These are phyloP conservation scores for Psilocybe cubensis DNA, from an alignment of 768 basidiomycete species.

Conservation along the genomic window DNA sequence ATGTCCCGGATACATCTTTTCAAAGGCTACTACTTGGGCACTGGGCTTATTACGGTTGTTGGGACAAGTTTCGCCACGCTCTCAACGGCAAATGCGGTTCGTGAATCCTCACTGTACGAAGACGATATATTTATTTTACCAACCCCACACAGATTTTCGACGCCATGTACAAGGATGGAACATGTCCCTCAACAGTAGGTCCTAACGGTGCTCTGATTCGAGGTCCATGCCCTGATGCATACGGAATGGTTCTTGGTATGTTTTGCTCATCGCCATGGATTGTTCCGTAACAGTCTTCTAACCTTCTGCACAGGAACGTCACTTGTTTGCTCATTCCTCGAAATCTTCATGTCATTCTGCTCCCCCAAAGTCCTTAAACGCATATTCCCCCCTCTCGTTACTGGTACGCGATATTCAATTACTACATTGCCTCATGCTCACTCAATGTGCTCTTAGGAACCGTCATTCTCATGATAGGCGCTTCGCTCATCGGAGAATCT, in stretches of 20 bases:
- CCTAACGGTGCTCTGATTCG: slow-evolving; percentile 64
- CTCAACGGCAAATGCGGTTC: slow-evolving; percentile 69
- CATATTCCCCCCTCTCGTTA: slow-evolving; percentile 82
- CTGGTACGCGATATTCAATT: slow-evolving; percentile 43
- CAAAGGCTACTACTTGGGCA: slow-evolving; percentile 69
- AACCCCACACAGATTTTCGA: slow-evolving; percentile 60
- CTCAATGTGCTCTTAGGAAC: slow-evolving; percentile 52
- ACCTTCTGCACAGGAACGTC: slow-evolving; percentile 57
- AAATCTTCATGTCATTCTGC: slow-evolving; percentile 81
- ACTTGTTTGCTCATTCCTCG: slow-evolving; percentile 76
- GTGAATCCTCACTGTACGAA: slow-evolving; percentile 22
- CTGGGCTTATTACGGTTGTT: slow-evolving; percentile 82
- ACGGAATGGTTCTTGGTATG: slow-evolving; percentile 74
- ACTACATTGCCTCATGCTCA: neutral
- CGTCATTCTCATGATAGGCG: slow-evolving; percentile 81
- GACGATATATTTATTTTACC: neutral
- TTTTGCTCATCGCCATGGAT: neutral
- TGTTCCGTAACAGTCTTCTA: neutral
- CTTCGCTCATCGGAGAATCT: slow-evolving; percentile 72
- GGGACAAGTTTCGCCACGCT: slow-evolving; percentile 83
- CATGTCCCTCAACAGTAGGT: slow-evolving; percentile 62
- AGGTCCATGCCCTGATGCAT: slow-evolving; percentile 76
- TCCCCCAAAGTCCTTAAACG: slow-evolving; percentile 62
- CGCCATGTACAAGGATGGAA: slow-evolving; percentile 79
- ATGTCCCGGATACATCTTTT: slow-evolving; percentile 72